Evolutionary conservation across 2,329 filamentous ascomycete species (phyloP).

Genomic region (Pseudopyrenochaeta lycopersici): DNA sequence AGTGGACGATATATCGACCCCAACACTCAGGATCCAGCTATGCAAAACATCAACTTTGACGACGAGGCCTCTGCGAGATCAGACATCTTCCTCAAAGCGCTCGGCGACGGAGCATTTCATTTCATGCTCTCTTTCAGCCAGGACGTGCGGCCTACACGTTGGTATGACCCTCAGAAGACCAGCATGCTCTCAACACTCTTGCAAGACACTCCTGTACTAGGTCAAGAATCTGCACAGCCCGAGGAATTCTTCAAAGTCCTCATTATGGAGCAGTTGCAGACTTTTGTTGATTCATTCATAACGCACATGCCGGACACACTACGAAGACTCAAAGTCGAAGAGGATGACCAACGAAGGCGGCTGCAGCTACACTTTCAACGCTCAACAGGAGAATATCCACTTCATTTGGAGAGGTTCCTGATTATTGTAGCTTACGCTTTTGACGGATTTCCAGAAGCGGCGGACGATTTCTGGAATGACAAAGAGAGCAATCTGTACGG

Average conservation of each 20-base stretch:
- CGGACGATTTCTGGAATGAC: constrained; percentile 90
- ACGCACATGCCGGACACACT: constrained; percentile 94
- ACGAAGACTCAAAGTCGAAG: constrained; percentile 83
- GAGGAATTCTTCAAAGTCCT: constrained; percentile 75
- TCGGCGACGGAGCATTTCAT: constrained; percentile 91
- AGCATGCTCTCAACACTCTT: constrained; percentile 85
- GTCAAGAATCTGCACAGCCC: constrained; percentile 73
- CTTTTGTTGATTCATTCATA: constrained; percentile 90
- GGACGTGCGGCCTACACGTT: constrained; percentile 81
- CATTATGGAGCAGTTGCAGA: constrained; percentile 83
- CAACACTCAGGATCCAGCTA: constrained; percentile 61
- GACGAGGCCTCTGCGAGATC: constrained; percentile 75
- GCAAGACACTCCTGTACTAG: constrained; percentile 76
- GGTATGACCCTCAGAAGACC: constrained; percentile 86
- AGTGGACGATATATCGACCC: constrained; percentile 87
- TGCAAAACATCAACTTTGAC: constrained; percentile 67
- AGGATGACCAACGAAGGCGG: constrained; percentile 80
- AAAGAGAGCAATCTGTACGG: constrained; percentile 92
- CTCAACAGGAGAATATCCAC: constrained; percentile 62
- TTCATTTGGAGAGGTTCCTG: constrained; percentile 85
- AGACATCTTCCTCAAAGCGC: constrained; percentile 75
- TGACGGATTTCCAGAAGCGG: constrained; percentile 83
- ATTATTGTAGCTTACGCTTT: constrained; percentile 92
- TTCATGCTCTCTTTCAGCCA: constrained; percentile 87
- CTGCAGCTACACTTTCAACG: constrained; percentile 55